Percentiles rank a stretch among this genome's conserved stretches.
Evolutionary conservation across 495 filamentous ascomycete genomes (phyloP).

Genomic region (Niebla homalea): DNA sequence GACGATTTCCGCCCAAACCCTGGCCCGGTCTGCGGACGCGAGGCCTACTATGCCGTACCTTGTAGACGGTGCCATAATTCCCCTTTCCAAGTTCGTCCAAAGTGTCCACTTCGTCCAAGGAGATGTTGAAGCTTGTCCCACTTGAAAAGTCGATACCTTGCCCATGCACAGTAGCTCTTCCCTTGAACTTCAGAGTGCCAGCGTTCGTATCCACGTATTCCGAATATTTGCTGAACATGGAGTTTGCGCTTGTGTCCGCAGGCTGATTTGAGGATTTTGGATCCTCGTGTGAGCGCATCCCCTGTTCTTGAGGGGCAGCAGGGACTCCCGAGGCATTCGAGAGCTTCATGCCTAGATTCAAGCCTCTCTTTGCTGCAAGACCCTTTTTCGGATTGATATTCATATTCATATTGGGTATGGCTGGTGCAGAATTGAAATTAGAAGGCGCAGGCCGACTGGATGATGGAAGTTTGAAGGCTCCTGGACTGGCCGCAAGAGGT

Average conservation of each 20-base stretch:
- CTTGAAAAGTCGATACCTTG: conserved; percentile 85
- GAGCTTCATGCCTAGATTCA: conserved; percentile 37
- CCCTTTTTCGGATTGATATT: conserved; percentile 35
- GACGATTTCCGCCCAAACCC: conserved; percentile 52
- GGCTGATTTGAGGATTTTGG: neutral
- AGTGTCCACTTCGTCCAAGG: conserved; percentile 88
- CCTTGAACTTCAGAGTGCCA: conserved; percentile 83
- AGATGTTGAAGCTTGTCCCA: conserved; percentile 84
- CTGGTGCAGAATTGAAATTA: conserved; percentile 41
- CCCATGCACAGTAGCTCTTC: conserved; percentile 77
- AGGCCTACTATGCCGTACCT: conserved; percentile 75
- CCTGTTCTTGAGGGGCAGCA: neutral
- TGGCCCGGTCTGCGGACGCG: conserved; percentile 64
- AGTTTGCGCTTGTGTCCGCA: conserved; percentile 20
- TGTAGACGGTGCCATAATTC: conserved; percentile 97
- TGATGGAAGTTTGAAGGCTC: conserved; percentile 28
- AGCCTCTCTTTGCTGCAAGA: conserved; percentile 38
- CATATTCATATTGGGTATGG: conserved; percentile 20
- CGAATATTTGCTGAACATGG: conserved; percentile 79
- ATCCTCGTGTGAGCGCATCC: neutral
- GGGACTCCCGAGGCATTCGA: conserved; percentile 34
- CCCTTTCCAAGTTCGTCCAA: conserved; percentile 94
- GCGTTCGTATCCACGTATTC: conserved; percentile 85
- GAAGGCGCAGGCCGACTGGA: conserved; percentile 26
- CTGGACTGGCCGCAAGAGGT: conserved; percentile 24